Base-by-base conservation (phyloP, 2,329 filamentous ascomycete species). In the Phialophora macrospora region DNA sequence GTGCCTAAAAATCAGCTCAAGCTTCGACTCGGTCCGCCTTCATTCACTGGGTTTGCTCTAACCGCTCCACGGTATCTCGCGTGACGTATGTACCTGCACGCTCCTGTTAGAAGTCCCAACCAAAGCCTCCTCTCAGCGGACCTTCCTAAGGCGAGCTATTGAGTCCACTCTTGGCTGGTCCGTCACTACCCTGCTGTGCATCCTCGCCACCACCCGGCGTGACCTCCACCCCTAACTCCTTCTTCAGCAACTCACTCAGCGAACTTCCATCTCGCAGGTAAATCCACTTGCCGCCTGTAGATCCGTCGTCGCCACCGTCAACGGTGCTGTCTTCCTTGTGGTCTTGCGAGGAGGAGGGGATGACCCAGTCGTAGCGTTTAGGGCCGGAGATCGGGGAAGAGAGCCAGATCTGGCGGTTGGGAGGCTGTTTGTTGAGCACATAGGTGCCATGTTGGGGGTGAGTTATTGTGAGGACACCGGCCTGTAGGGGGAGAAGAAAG, bases 401-500 rank as follows among this genome's bases (percentile, higher is more conserved):
- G 54, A 98, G 87, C 95, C 95, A 99, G 75, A 99, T 97, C 77
- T 89, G 95, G 83, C 93, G 95, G 83, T 97, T 98, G 22, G 94
- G 93, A 0, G 95, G 95, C 78, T 99, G 95, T 80, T 99, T 99
- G 86, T 99, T 99, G 80, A 99, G 85, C 66, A 99, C 91, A 76
- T 96, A 99, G 32, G 87, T 94, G 68, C 93, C 93, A 46, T 67
- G 51, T 32, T 84, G 81, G 1, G 87, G 86, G 72, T 91, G 87
- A 6, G 81, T 83, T 74, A 98, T 83, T 69, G 88, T 93, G 72
- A 98, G 84, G 63, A 98, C 93, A 62, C 95, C 94, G 61, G 92
- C 86, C 93, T 97, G 73, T 20, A 54, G 26, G 11, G 22, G 17
- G 17, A 17, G 32, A 34, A 34, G 32, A 34, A n/a, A 49, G 14